These are phyloP conservation scores for Sanchytrium tribonematis DNA, from an alignment of 371 early-diverging fungal species.

Conservation along the genomic window DNA sequence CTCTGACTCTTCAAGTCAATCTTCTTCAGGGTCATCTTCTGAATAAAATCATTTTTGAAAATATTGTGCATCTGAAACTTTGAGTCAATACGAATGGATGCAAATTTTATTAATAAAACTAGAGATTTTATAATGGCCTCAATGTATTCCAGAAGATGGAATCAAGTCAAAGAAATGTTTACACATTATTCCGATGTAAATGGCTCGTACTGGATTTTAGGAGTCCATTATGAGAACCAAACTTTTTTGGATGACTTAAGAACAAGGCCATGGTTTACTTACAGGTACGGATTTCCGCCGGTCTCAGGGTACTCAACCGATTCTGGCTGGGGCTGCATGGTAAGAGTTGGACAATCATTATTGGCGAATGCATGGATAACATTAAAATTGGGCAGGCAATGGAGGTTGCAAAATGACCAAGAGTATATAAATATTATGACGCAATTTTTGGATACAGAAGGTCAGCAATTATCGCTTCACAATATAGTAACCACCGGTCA, in stretches of 20 bases:
- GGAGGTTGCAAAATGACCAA: not conserved
- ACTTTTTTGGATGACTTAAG: not conserved
- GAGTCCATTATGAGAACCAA: not conserved
- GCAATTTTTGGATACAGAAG: not conserved
- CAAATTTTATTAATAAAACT: not conserved
- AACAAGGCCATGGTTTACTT: not conserved
- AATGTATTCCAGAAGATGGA: not conserved
- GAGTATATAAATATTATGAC: not conserved
- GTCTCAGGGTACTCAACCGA: not conserved
- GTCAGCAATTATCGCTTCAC: not conserved
- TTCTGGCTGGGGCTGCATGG: not conserved
- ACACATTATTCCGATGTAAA: not conserved
- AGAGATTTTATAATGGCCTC: not conserved
- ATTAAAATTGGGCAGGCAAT: not conserved
- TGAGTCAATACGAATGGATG: not conserved
- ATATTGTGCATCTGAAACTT: too few species aligned
- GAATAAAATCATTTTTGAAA: too few species aligned
- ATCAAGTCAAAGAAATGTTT: not conserved
- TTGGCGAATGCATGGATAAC: not conserved
- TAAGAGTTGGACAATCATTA: not conserved
- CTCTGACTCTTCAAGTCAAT: too few species aligned
- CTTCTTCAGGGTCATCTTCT: too few species aligned
- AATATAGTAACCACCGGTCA: not conserved
- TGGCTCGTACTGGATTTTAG: not conserved
- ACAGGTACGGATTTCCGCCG: not conserved